These are phyloP conservation scores for Fragilariopsis cylindrus DNA, from an alignment of 108 stramenopile genomes.

Conservation along the genomic window DNA sequence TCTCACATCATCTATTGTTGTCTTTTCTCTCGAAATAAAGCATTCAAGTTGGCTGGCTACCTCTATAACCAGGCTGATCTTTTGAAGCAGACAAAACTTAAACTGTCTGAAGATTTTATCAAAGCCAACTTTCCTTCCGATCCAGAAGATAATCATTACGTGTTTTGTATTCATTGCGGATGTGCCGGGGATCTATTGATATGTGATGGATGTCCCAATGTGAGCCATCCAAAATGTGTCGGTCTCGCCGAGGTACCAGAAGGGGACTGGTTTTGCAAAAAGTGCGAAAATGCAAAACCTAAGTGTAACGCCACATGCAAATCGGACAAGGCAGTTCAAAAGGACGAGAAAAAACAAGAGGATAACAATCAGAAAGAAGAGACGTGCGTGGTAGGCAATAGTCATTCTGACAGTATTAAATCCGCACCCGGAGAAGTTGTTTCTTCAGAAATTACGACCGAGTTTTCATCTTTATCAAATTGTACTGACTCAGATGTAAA, in stretches of 20 bases:
- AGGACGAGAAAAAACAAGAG: no score
- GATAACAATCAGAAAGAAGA: no score
- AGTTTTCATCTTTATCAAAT: background rate
- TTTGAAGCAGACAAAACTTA: background rate
- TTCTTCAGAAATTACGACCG: background rate
- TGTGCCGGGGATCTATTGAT: slow-evolving; percentile 55
- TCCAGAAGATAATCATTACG: slow-evolving; percentile 52
- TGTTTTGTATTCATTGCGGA: slow-evolving; percentile 58
- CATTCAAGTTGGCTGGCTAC: slow-evolving; percentile 8
- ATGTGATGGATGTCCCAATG: slow-evolving; percentile 63
- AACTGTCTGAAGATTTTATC: slow-evolving; percentile 46
- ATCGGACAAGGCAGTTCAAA: no score
- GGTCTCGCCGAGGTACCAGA: slow-evolving; percentile 47
- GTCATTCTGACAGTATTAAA: background rate
- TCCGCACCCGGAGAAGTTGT: background rate
- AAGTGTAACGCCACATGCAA: no score
- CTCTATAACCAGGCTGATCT: slow-evolving; percentile 14
- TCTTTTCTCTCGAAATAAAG: background rate
- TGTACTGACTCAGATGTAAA: background rate
- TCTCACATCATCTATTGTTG: no score
- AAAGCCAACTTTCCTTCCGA: slow-evolving; percentile 44
- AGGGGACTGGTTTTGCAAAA: slow-evolving; percentile 62
- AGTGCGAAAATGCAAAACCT: slow-evolving; percentile 19
- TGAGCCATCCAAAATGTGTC: slow-evolving; percentile 51
- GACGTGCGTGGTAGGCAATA: background rate